Evolutionary conservation across 192 early-diverging fungal genomes (phyloP).

Genomic region (Umbelopsis ramanniana): DNA sequence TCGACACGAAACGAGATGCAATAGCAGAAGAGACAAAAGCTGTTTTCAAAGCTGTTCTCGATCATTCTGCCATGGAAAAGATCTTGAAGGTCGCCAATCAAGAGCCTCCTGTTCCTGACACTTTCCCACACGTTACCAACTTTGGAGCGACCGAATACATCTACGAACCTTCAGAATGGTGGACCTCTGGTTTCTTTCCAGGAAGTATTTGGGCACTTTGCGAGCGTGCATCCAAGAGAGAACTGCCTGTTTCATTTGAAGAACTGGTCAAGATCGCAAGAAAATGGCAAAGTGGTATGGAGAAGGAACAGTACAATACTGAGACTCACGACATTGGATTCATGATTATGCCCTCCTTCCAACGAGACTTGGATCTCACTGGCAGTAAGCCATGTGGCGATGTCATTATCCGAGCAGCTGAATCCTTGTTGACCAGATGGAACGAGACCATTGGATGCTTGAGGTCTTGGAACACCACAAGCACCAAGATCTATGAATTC

Average conservation of each 20-base stretch:
- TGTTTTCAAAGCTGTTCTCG: slow-evolving; percentile 25
- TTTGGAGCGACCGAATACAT: slow-evolving; percentile 15
- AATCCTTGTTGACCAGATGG: slow-evolving; percentile 27
- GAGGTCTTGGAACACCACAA: slow-evolving; percentile 24
- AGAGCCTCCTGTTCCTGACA: not conserved
- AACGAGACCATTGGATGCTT: slow-evolving; percentile 13
- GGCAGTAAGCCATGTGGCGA: not conserved
- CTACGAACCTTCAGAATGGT: slow-evolving; percentile 27
- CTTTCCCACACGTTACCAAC: slow-evolving; percentile 23
- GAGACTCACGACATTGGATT: slow-evolving; percentile 29
- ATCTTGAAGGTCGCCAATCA: slow-evolving; percentile 20
- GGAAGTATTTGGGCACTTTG: slow-evolving; percentile 24
- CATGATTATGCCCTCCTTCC: slow-evolving; percentile 31
- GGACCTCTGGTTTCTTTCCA: slow-evolving; percentile 29
- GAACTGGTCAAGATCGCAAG: slow-evolving; percentile 5
- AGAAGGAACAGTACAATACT: slow-evolving; percentile 21
- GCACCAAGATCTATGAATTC: slow-evolving; percentile 19
- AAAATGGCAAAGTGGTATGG: slow-evolving; percentile 14
- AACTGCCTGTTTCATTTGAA: slow-evolving; percentile 2
- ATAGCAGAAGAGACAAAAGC: not conserved
- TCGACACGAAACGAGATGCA: not conserved
- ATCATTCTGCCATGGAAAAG: slow-evolving; percentile 3
- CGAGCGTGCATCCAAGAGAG: slow-evolving; percentile 27
- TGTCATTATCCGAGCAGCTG: slow-evolving; percentile 20
- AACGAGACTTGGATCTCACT: slow-evolving; percentile 24